phyloP scores from a whole-genome alignment of 2,329 filamentous ascomycete species.

The Teratosphaeria gauchensis region DNA sequence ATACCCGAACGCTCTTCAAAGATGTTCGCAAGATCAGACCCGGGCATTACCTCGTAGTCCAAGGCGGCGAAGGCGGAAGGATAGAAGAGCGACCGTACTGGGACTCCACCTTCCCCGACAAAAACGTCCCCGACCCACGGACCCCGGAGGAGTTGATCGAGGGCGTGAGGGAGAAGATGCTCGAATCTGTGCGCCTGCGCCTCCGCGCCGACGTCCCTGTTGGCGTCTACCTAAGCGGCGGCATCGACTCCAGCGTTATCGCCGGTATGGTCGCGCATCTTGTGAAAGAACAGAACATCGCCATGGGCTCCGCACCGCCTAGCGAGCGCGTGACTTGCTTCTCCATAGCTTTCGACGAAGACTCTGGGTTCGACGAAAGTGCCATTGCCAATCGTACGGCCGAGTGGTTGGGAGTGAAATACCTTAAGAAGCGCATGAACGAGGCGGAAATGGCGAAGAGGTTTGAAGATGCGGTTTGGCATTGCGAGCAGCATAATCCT shows the following conservation, averaged over 20 bases:
- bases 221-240: conserved; percentile 48
- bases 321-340: conserved; percentile 38
- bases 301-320: conserved; percentile 37
- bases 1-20: conserved; percentile 41
- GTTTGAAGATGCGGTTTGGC: conserved; percentile 38
- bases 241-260: conserved; percentile 48
- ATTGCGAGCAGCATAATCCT: conserved; percentile 36
- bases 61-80: conserved; percentile 23
- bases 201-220: conserved; percentile 49
- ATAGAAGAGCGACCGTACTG: conserved; percentile 41
- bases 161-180: conserved; percentile 40
- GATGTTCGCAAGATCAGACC: conserved; percentile 39
- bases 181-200: conserved; percentile 45
- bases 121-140: conserved; percentile 28
- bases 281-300: conserved; percentile 36
- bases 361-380: conserved; percentile 43
- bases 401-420: conserved; percentile 38
- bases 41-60: conserved; percentile 35
- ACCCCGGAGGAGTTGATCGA: conserved; percentile 43
- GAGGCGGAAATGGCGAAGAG: conserved; percentile 34
- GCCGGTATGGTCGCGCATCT: conserved; percentile 48
- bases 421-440: conserved; percentile 34
- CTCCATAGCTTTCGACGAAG: conserved; percentile 43
- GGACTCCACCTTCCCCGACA: conserved; percentile 45
- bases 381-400: conserved; percentile 39